Base-by-base conservation (phyloP, 148 eudicot genomes). In the Rhododendron griersonianum region DNA sequence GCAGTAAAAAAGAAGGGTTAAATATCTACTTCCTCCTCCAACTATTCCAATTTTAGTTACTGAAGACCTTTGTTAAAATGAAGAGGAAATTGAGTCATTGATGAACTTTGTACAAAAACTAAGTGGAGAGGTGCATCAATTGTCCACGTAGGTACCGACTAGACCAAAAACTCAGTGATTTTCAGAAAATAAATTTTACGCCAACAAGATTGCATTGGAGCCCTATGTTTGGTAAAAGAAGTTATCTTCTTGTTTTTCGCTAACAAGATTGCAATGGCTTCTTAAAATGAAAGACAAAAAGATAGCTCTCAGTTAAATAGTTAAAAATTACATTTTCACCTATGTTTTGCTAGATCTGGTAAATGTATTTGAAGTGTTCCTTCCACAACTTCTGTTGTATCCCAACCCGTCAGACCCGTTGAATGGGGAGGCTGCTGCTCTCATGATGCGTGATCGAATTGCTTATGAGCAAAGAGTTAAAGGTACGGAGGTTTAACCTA, bases 341-440 rank as follows among this genome's bases (percentile, higher is more conserved):
- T 81, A 8, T 87, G 83, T 79, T 87, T 85, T 87, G 53, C 55
- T 93, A 95, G 97, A 96, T 91, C 88, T 95, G 83, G 96, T 95
- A 65, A 96, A 94, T 84, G 97, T 96, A 69, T 96, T 96, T 85
- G 96, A 96, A 93, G 95, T 95, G 88, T 96, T 96, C 90, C 98
- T 96, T 83, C 99, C 99, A 5, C 99, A 96, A 88, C 99, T 96
- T 90, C 97, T 95, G 87, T 89, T 95, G 87, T 94, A 96, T 86
- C 99, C 99, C 10, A 96, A 96, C 84, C 97, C 98, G 61, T 92
- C 96, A 16, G 95, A 96, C 84, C 98, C 99, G 16, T 85, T 96
- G 88, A 96, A 96, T 87, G 96, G 93, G 81, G 97, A 95, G 90
- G 99, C 99, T 82, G 97, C 97, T 33, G 96, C 98, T 81, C 87